Evolutionary conservation across 2,329 filamentous ascomycete species (phyloP), one percentile per base, ranked within the genome.

Genomic region (Setomelanomma holmii): DNA sequence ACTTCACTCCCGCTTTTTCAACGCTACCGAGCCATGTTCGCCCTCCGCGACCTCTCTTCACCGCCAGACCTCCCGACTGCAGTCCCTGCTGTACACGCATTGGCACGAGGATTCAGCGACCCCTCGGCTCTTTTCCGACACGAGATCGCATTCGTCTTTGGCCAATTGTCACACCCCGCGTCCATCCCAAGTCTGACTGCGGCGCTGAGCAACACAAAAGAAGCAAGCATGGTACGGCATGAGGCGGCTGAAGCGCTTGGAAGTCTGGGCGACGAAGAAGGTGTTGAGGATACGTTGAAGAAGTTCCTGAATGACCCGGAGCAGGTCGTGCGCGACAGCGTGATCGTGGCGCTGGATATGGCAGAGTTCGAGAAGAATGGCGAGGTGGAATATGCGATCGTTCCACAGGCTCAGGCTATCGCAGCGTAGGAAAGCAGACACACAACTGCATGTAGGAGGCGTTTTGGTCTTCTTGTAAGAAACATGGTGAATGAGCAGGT

Each of bases 121-220:
- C 82, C 87, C 16, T 97, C 93, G 42, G 93, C 93, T 4, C 86
- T 99, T 6, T 98, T 99, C 83, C 88, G 95, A 62, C 95, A 99
- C 78, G 95, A 99, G 74, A 92, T 99, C 61, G 95, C 95, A 12
- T 99, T 99, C 73, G 95, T 99, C 12, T 99, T 99, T 65, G 95
- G 95, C 49, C 95, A 99, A 76, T 82, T 99, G 45, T 92, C 90
- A 49, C 95, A 99, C 71, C 95, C 95, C 1, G 93, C 93, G n/a
- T 96, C 92, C 1, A 97, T 99, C 62, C 93, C 95, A 4, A 91
- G 91, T 53, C 84, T 99, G 52, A 89, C 89, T 14, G 86, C 85
- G 45, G 87, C 90, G 1, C 81, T 99, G 53, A 89, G 89, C 66
- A 83, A 99, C 73, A 79, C 84, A 42, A 81, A 90, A 49, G 95